Evolutionary conservation across 352 stramenopile species (phyloP).

Genomic region (Pythium volutum): DNA sequence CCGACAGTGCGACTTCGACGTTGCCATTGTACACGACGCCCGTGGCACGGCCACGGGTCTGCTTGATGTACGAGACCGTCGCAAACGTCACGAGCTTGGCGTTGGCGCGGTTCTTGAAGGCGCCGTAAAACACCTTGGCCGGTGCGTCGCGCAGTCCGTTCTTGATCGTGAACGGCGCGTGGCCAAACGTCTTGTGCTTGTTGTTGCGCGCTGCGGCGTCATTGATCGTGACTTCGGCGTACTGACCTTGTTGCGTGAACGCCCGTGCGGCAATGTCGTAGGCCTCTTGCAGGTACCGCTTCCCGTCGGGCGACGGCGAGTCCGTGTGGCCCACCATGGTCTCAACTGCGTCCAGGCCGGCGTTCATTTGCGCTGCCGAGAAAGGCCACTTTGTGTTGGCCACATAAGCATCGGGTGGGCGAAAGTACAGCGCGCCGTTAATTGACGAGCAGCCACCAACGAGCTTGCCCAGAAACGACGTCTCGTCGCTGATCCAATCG

Average conservation of each 20-base stretch:
- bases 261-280: slow-evolving; percentile 44
- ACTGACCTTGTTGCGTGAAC: slow-evolving; percentile 36
- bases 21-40: slow-evolving; percentile 40
- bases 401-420: slow-evolving; percentile 48
- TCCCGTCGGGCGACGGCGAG: slow-evolving; percentile 41
- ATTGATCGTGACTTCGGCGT: slow-evolving; percentile 40
- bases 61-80: slow-evolving; percentile 47
- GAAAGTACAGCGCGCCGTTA: slow-evolving; percentile 85
- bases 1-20: slow-evolving; percentile 28
- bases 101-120: slow-evolving; percentile 4
- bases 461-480: slow-evolving; percentile 70
- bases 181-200: slow-evolving; percentile 56
- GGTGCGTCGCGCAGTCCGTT: slow-evolving; percentile 52
- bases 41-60: slow-evolving; percentile 38
- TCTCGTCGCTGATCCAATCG: slow-evolving; percentile 40
- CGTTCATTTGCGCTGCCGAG: slow-evolving; percentile 53
- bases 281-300: slow-evolving; percentile 51
- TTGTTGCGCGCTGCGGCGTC: slow-evolving; percentile 43
- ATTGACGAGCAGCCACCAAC: slow-evolving; percentile 80
- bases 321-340: slow-evolving; percentile 42
- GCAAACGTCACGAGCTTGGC: slow-evolving; percentile 31
- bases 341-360: slow-evolving; percentile 54
- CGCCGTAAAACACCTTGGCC: slow-evolving; percentile 44
- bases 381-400: slow-evolving; percentile 42
- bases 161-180: slow-evolving; percentile 54